Percentiles rank a stretch among this genome's conserved stretches.
Evolutionary conservation across 1,284 basidiomycete genomes (phyloP).

Genomic region (Chalciporus piperatoides): DNA sequence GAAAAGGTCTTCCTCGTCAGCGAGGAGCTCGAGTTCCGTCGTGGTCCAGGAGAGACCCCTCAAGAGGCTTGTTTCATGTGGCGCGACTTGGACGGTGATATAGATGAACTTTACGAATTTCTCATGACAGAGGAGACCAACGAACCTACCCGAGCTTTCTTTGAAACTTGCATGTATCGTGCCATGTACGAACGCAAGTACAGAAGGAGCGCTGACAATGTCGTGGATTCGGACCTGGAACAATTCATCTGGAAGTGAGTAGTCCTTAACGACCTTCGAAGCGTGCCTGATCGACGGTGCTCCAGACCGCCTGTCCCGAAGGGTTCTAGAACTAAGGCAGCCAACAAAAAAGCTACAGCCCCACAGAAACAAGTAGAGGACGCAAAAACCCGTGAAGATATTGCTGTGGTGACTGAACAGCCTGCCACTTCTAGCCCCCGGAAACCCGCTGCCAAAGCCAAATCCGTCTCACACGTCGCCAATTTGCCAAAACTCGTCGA

Average conservation of each 20-base stretch:
- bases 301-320: constrained; percentile 38
- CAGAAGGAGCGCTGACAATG: constrained; percentile 65
- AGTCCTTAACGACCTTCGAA: background rate
- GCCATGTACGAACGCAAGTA: constrained; percentile 95
- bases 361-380: constrained; percentile 18
- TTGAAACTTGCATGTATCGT: constrained; percentile 91
- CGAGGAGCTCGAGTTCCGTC: constrained; percentile 81
- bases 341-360: constrained; percentile 19
- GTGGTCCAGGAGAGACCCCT: constrained; percentile 68
- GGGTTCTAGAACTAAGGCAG: constrained; percentile 23
- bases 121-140: constrained; percentile 73
- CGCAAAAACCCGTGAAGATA: constrained; percentile 1
- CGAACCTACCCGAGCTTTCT: constrained; percentile 79
- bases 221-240: constrained; percentile 65
- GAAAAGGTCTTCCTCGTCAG: constrained; percentile 92
- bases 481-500: constrained; percentile 37
- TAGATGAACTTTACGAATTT: constrained; percentile 81
- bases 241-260: constrained; percentile 78
- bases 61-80: constrained; percentile 84
- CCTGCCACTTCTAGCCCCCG: constrained; percentile 10
- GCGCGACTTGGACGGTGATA: constrained; percentile 84
- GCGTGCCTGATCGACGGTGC: constrained; percentile 24
- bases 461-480: constrained; percentile 10
- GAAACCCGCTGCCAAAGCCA: constrained; percentile 15
- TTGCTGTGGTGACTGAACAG: constrained; percentile 9